Base-by-base conservation (phyloP, 164 flowering plant genomes). In the Cinnamomum chago region DNA sequence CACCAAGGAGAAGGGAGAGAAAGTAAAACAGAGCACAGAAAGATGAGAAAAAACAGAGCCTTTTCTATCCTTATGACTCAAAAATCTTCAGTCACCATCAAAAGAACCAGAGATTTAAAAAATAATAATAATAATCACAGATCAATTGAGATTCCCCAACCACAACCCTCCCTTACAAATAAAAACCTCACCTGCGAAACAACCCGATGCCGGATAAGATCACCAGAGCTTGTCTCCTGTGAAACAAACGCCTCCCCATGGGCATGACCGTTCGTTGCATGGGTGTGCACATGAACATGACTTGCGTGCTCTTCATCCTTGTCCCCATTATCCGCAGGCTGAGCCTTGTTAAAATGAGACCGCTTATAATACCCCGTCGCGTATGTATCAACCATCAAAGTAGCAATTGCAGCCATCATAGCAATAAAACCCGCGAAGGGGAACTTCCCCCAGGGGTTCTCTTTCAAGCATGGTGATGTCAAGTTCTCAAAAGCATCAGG, bases 261-360 rank as follows among this genome's bases (percentile, higher is more conserved):
- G 20, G 88, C 77, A 71, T 86, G 90, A 14, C 85, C 85, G 60
- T 82, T 86, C 1, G 82, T 81, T 17, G 81, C 80, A 75, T 85
- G 88, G 0, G 84, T 83, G 67, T 87, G 90, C 6, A 77, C 85
- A 70, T 82, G 89, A 3, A 81, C 81, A 72, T 85, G 85, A 33
- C 76, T 81, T 2, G 70, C 81, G 73, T 84, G 84, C 3, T 78
- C 83, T 13, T 68, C 74, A 58, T 79, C 85, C 51, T 58, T 73
- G 9, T 67, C 75, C 12, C 58, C 79, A 60, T 22, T 75, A 2
- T 6, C 76, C 52, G 58, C 20, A 17, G 65, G 67, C 62, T 58
- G 50, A 52, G 69, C 58, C 75, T 80, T 76, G 27, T 50, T 77
- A 9, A 72, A 70, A 5, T 83, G 80, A 3, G 67, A 50, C 24